phyloP scores from a whole-genome alignment of 164 flowering plant species.

The Litsea cubeba region DNA sequence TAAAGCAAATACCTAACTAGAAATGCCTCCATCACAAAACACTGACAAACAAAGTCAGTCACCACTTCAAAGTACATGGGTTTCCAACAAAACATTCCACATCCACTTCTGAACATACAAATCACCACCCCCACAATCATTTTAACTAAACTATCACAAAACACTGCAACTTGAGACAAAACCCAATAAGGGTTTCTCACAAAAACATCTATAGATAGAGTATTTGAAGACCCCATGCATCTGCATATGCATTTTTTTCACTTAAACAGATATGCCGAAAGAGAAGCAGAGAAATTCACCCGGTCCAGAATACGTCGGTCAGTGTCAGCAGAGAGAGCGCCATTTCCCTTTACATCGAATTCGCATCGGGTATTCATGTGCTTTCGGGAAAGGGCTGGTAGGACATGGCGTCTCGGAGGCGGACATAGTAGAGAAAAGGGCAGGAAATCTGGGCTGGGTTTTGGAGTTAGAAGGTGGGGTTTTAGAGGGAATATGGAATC shows the following conservation, averaged over 20 bases:
- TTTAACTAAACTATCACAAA: background rate
- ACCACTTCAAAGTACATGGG: background rate
- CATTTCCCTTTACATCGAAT: slow-evolving; percentile 41
- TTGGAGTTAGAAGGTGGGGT: background rate
- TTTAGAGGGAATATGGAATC: slow-evolving; percentile 8
- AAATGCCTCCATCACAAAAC: background rate
- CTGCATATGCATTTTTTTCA: background rate
- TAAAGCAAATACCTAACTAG: background rate
- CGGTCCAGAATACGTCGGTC: slow-evolving; percentile 66
- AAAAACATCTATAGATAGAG: background rate
- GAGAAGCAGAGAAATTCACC: slow-evolving; percentile 27
- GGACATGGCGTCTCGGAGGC: slow-evolving; percentile 8
- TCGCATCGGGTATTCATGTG: slow-evolving; percentile 29
- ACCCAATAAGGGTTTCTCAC: background rate
- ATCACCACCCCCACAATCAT: background rate
- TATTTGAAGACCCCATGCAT: background rate
- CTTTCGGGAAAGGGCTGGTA: background rate
- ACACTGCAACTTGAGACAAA: background rate
- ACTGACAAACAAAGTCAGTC: background rate
- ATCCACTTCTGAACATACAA: background rate
- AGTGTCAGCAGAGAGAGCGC: slow-evolving; percentile 42
- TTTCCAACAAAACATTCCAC: background rate
- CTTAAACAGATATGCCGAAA: background rate
- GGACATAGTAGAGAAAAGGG: slow-evolving; percentile 4
- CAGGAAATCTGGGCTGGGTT: slow-evolving; percentile 1